phyloP scores from a whole-genome alignment of 345 rosid species.

The Firmiana major region DNA sequence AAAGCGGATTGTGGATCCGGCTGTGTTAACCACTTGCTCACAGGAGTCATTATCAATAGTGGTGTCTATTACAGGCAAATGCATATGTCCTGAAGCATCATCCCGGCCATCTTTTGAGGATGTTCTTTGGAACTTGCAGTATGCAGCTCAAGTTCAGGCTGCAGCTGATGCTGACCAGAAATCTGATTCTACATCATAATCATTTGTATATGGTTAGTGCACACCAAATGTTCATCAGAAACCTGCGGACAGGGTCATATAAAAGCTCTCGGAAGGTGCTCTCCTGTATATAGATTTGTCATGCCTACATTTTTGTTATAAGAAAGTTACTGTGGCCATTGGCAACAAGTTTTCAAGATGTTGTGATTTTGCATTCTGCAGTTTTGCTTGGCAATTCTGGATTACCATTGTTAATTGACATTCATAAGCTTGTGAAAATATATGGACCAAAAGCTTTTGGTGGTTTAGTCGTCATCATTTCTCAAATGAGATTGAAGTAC shows the following conservation, averaged over 20 bases:
- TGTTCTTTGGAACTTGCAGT: constrained; percentile 88
- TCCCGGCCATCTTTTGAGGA: constrained; percentile 83
- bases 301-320: no score
- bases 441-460: no score
- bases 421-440: no score
- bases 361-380: no score
- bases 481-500: neutral
- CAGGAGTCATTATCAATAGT: constrained; percentile 80
- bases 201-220: neutral
- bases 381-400: no score
- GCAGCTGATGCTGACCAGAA: constrained; percentile 73
- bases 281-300: neutral
- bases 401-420: no score
- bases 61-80: constrained; percentile 80
- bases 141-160: constrained; percentile 93
- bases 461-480: no score
- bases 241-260: neutral
- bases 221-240: no score
- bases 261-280: neutral
- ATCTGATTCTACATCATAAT: constrained; percentile 61
- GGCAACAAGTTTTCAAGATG: no score
- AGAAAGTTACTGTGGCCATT: no score
- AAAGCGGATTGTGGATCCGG: constrained; percentile 76
- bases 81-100: constrained; percentile 64
- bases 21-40: constrained; percentile 78